Conservation (phyloP, 306 rosid genomes). For the Sesbania bispinosa region DNA sequence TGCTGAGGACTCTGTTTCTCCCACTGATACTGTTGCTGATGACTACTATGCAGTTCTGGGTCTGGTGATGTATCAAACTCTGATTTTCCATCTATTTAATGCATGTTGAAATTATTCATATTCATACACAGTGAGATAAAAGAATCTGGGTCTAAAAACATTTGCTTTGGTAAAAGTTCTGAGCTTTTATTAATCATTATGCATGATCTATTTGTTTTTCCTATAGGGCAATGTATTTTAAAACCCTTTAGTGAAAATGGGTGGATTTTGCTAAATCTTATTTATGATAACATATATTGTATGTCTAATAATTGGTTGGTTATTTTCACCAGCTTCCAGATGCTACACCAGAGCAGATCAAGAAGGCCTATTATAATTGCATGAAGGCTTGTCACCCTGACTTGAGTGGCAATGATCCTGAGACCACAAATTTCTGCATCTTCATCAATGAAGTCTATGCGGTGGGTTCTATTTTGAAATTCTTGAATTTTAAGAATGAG, state of each 20-base stretch:
- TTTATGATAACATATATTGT: no score
- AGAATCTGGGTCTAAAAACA: background rate
- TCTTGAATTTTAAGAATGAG: conserved; percentile 12
- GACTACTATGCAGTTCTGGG: conserved; percentile 79
- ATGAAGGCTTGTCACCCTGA: conserved; percentile 93
- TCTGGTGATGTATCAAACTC: conserved; percentile 44
- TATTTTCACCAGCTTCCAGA: conserved; percentile 63
- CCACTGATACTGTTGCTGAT: conserved; percentile 47
- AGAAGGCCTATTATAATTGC: conserved; percentile 76
- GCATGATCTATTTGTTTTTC: no score
- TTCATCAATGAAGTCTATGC: conserved; percentile 74
- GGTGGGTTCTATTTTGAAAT: conserved; percentile 42
- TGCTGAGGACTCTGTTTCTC: conserved; percentile 43
- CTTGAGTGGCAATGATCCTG: conserved; percentile 66
- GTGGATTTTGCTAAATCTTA: background rate
- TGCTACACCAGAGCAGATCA: conserved; percentile 65
- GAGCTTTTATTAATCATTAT: background rate
- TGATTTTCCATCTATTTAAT: background rate
- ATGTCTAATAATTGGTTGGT: conserved; percentile 19
- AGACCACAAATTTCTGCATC: conserved; percentile 77
- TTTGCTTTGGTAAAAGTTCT: background rate
- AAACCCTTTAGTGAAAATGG: background rate
- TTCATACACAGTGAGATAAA: background rate
- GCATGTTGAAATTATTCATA: background rate
- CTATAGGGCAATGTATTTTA: no score